Evolutionary conservation across 2,329 filamentous ascomycete genomes (phyloP).

Genomic region (Arthrobotrys sphaeroides): DNA sequence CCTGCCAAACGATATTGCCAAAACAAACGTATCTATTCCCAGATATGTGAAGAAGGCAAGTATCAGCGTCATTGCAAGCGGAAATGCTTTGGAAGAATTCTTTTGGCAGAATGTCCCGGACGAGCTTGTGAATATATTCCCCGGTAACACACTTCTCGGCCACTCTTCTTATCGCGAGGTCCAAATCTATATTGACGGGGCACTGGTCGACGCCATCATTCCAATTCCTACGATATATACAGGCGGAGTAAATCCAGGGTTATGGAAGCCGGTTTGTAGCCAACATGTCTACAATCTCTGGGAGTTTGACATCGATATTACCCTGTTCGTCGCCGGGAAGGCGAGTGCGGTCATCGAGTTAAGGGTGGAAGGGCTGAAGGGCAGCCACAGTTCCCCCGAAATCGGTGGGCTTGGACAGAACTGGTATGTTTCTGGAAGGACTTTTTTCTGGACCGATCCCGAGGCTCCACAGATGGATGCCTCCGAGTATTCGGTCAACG

Average conservation of each 20-base stretch:
- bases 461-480: slow-evolving; percentile 64
- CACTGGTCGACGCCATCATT: slow-evolving; percentile 78
- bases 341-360: slow-evolving; percentile 27
- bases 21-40: slow-evolving; percentile 68
- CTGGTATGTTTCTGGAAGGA: slow-evolving; percentile 81
- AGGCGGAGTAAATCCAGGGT: slow-evolving; percentile 77
- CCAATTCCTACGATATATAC: slow-evolving; percentile 86
- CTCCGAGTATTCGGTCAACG: neutral
- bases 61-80: slow-evolving; percentile 79
- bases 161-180: slow-evolving; percentile 80
- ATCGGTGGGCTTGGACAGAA: slow-evolving; percentile 66
- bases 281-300: slow-evolving; percentile 80
- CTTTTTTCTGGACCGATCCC: slow-evolving; percentile 78
- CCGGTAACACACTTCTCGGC: slow-evolving; percentile 69
- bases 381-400: neutral
- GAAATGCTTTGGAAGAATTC: slow-evolving; percentile 80
- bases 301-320: slow-evolving; percentile 84
- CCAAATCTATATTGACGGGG: slow-evolving; percentile 77
- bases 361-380: slow-evolving; percentile 29
- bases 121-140: slow-evolving; percentile 70
- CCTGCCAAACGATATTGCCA: slow-evolving; percentile 64
- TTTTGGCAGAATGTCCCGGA: slow-evolving; percentile 83
- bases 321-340: slow-evolving; percentile 67
- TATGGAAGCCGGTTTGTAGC: slow-evolving; percentile 81
- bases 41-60: slow-evolving; percentile 74